Base-by-base conservation (phyloP, 2,329 filamentous ascomycete genomes). In the Eurotiales sp. region DNA sequence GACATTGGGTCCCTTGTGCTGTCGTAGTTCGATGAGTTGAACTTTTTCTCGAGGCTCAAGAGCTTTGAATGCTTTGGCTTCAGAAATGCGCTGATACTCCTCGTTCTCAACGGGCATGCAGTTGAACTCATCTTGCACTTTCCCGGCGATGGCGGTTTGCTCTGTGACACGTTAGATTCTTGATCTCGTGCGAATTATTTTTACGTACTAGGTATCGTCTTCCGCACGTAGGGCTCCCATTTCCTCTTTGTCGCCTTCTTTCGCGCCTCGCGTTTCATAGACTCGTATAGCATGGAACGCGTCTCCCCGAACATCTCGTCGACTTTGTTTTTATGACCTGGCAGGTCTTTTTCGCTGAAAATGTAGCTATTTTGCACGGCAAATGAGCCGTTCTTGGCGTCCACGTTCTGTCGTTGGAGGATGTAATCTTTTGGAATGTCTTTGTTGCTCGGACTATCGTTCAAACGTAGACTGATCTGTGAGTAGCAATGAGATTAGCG, bases 271-370 rank as follows among this genome's bases (percentile, higher is more conserved):
- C 72, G 66, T 60, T 73, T 73, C 64, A 70, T 69, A 22, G 71
- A 63, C 57, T 76, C 72, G 53, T 74, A 75, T 22, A 76, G 61
- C 37, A 70, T 70, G n/a, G 72, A 75, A 45, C 72, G 68, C n/a
- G 64, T 65, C 53, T 73, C 69, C 34, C 71, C 72, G 50, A 74
- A 74, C 17, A 68, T 62, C 15, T 70, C 66, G 50, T 68, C 65
- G 48, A 69, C 63, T 15, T 71, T 71, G 42, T 73, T 73, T 55
- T 78, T 79, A 72, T 84, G 90, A 32, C 88, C 88, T 0, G 90
- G 88, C 19, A 96, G 79, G 63, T 97, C 90, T 67, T 95, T 90
- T 71, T 99, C 93, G 36, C 87, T 90, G 65, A 99, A 99, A 51
- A 97, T 77, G 66, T 87, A 95, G 17, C 90, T 93, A 70, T 96